Evolutionary conservation across 2,329 filamentous ascomycete genomes (phyloP), one percentile per base, ranked within the genome.

Genomic region (Fonsecaea pugnacius): DNA sequence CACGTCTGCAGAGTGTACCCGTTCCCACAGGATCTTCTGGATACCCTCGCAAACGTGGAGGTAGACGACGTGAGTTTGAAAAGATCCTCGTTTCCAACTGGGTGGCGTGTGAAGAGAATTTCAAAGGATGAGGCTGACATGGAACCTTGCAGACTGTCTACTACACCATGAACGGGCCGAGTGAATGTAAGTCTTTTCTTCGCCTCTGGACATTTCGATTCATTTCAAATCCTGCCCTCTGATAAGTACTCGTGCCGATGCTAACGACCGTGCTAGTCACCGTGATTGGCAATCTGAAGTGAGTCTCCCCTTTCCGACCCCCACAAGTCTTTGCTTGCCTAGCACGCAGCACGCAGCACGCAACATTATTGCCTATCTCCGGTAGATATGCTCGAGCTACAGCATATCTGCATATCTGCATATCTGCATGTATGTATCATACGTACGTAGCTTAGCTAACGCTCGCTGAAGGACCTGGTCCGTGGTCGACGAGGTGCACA

Each of bases 231-330:
- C 38, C 5, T 6, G 4, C 14, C 6, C n/a, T 5, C 7, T 5
- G 4, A 4, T n/a, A 1, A 40, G 4, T n/a, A n/a, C 38, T n/a
- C 14, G 6, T n/a, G 38, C n/a, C 38, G 7, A n/a, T 40, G 6
- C 38, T 40, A 40, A 40, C 38, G 7, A 16, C 16, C 16, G n/a
- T n/a, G 1, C 38, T 40, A 40, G 38, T 81, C 67, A 69, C 68
- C n/a, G 70, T 78, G 33, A 74, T 73, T 1, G 79, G 80, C 0
- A 73, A 68, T n/a, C 68, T 82, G 32, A 78, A 77, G 68, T 66
- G 72, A 57, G 54, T 32, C 48, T 24, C 9, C 27, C 12, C 3
- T 3, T 24, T 27, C 48, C 21, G 27, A 51, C 9, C 18, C 48
- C 18, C n/a, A 6, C 48, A 24, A 18, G 27, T 5, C 5, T 27